These are phyloP conservation scores for Conoideocrella luteorostrata DNA, from an alignment of 2,329 filamentous ascomycete genomes.

Conservation along the genomic window DNA sequence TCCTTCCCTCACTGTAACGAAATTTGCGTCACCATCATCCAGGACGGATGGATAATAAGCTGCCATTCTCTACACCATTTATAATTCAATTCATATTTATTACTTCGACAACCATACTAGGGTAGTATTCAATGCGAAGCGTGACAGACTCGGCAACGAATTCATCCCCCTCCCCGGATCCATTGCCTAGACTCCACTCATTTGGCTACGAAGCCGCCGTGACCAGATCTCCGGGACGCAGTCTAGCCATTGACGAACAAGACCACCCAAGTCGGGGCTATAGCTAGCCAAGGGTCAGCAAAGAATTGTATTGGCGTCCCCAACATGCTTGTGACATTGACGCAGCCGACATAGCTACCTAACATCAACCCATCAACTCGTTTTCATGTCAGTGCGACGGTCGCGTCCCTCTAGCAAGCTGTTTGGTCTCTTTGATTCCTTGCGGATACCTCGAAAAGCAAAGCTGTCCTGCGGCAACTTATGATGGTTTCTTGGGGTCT, in stretches of 20 bases:
- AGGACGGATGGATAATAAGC: no score
- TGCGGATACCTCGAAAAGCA: no score
- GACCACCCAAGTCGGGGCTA: no score
- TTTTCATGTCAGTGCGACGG: not conserved
- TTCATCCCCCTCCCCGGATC: not conserved
- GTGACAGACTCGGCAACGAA: not conserved
- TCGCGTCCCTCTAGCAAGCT: no score
- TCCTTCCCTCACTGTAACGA: no score
- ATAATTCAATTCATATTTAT: no score
- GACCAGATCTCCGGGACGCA: constrained; percentile 26
- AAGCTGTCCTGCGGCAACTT: no score
- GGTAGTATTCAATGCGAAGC: not conserved
- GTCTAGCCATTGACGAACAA: not conserved
- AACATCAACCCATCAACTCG: not conserved
- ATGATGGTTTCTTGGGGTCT: no score
- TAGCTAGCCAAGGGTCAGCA: not conserved
- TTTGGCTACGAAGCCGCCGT: constrained; percentile 26
- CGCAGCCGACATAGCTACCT: not conserved
- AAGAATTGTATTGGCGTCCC: not conserved
- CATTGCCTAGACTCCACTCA: constrained; percentile 13
- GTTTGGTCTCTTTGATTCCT: no score
- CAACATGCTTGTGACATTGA: no score
- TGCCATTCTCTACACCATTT: no score
- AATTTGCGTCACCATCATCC: no score
- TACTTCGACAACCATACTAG: not conserved